Base-by-base conservation (phyloP, 1,139 yeast genomes). In the Magnusiomyces suaveolens region DNA sequence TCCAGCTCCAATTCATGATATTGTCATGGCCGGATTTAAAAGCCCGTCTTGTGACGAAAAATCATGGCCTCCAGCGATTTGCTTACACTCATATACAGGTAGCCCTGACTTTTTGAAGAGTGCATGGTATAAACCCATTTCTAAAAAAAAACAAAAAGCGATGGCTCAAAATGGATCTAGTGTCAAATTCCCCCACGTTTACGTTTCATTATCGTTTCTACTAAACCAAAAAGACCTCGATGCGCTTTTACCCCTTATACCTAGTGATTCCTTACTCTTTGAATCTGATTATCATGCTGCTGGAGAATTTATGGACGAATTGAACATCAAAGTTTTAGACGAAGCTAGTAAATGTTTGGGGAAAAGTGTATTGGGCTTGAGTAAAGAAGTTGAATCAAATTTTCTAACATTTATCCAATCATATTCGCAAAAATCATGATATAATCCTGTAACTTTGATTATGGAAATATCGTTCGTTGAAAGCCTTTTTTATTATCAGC, bases 81-180 rank as follows among this genome's bases (percentile, higher is more conserved):
- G 88, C 39, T 72, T 90, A 33, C 97, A 90, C 65, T 87, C 96
- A 0, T 90, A 81, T 66, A 80, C 88, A n/a, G 97, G 97, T 0
- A 82, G 94, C 2, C 63, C 75, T 0, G 95, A 88, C 41, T 68
- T 67, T 54, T 83, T 82, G 56, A 78, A 81, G 3, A 71, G 72
- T 52, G 62, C 73, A 51, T 84, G 94, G 85, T 76, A 39, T 33
- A 24, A 16, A 8, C 44, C 69, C 71, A 48, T 60, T 60, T 39
- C 44, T 71, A 66, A 56, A 62, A 63, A 8, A 57, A 59, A 12
- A 63, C 64, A 52, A 52, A 56, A 50, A 16, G 10, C 18, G 33
- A 29, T 29, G 33, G 33, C 33, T 29, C 52, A 51, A 32, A 52
- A 16, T 20, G 16, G 29, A 25, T 10, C 23, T 16, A 8, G 3